Base-by-base conservation (phyloP, 2,329 filamentous ascomycete genomes). In the Mycogone perniciosa region DNA sequence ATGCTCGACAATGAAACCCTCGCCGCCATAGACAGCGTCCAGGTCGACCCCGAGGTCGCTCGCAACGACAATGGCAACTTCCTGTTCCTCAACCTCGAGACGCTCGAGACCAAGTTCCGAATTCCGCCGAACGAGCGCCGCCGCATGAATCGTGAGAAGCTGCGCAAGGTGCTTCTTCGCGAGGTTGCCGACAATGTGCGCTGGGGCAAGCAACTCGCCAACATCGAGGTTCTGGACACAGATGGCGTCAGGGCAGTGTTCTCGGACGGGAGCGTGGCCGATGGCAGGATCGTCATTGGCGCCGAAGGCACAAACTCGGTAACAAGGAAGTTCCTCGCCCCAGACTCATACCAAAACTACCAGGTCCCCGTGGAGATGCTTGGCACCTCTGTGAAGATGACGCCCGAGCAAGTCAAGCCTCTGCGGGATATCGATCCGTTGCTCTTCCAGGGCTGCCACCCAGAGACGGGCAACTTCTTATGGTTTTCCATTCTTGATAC, bases 361-460 rank as follows among this genome's bases (percentile, higher is more conserved):
- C 58, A 53, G 34, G 59, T 76, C 2, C 67, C 71, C 0, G 63
- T 71, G 9, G 64, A 65, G 20, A 57, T 74, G 45, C 56, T 71
- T 20, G 72, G 71, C 5, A 65, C 65, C 2, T 63, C 66, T 4
- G 58, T 69, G 1, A 59, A 68, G 45, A 62, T 75, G 52, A 69
- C 64, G 1, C 61, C 67, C 26, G 62, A 67, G 55, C 57, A 70
- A 66, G 62, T 58, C 67, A 55, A 59, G 64, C 57, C 67, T 6
- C 63, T 76, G 6, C 66, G 70, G n/a, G 66, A 64, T 1, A 70
- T 81, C 29, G 77, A 81, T 52, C 77, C 77, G 0, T 69, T 76
- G 38, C 72, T 81, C 27, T 77, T 81, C 58, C 75, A 80, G 52
- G 78, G 75, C 3, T 68, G 72, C 8, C 74, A 82, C 58, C 76